A percentile compares a stretch with the other conserved stretches of the same genome.
These are phyloP conservation scores for Sporothrix protearum DNA, from an alignment of 2,329 filamentous ascomycete genomes.

Conservation along the genomic window DNA sequence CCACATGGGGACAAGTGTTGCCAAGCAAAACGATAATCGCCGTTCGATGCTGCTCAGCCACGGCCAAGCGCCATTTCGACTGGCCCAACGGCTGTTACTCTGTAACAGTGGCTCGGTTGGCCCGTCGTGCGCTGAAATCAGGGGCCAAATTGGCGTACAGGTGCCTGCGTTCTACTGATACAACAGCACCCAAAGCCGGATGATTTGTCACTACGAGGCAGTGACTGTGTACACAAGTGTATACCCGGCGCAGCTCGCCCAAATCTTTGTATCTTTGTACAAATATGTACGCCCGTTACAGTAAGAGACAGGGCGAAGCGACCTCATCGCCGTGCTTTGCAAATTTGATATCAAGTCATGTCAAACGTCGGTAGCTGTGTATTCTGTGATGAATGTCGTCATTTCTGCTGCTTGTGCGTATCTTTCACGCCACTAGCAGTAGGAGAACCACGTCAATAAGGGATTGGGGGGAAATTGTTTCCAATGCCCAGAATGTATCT, in stretches of 20 bases:
- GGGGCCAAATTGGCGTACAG: neutral
- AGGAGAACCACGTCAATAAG: neutral
- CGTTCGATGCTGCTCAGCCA: conserved; percentile 11
- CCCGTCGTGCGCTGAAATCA: neutral
- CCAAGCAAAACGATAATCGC: neutral
- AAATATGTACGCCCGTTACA: neutral
- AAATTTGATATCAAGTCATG: neutral
- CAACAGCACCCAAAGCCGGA: neutral
- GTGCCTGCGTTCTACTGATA: no score
- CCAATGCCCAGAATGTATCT: neutral
- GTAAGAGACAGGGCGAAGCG: neutral
- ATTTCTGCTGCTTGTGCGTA: no score
- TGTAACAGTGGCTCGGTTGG: neutral
- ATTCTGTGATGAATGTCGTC: neutral
- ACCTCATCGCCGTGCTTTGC: neutral
- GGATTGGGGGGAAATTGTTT: neutral
- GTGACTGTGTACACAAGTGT: neutral
- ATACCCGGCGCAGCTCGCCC: neutral
- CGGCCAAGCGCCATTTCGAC: neutral
- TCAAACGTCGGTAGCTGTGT: neutral
- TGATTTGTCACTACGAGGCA: conserved; percentile 11
- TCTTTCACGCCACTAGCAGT: neutral
- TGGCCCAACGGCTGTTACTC: neutral
- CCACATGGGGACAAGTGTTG: neutral
- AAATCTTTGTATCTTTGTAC: no score